These are phyloP conservation scores for Erysimum pusillum DNA, from an alignment of 441 rosid species.

Conservation along the genomic window DNA sequence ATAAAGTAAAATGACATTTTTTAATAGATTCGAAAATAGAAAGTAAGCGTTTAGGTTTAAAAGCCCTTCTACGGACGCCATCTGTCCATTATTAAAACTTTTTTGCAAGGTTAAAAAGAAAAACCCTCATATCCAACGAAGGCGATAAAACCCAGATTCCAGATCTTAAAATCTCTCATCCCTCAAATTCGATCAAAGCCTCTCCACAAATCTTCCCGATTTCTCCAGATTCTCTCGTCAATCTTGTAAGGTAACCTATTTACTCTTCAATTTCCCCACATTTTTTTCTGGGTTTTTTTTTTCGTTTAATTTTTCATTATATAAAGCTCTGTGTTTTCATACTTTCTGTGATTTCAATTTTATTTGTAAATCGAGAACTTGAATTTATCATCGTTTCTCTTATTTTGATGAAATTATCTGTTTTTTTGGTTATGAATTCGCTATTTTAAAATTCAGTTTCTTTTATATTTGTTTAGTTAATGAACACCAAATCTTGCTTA, in stretches of 20 bases:
- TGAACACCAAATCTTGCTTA: no score
- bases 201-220: background rate
- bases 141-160: conserved; percentile 9
- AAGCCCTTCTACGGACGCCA: background rate
- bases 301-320: no score
- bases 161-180: conserved; percentile 27
- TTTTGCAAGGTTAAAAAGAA: background rate
- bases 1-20: no score
- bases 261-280: background rate
- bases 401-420: background rate
- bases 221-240: background rate
- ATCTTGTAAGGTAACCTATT: background rate
- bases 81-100: background rate
- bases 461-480: no score
- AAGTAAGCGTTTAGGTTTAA: background rate
- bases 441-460: background rate
- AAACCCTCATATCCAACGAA: conserved; percentile 2
- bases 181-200: background rate
- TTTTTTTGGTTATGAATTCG: background rate
- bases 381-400: background rate
- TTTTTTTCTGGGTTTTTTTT: background rate
- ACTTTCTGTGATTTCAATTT: background rate
- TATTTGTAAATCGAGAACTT: background rate
- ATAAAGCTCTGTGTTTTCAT: no score
- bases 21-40: background rate